Base-by-base conservation (phyloP, 768 basidiomycete species). In the Termitomyces sp. region DNA sequence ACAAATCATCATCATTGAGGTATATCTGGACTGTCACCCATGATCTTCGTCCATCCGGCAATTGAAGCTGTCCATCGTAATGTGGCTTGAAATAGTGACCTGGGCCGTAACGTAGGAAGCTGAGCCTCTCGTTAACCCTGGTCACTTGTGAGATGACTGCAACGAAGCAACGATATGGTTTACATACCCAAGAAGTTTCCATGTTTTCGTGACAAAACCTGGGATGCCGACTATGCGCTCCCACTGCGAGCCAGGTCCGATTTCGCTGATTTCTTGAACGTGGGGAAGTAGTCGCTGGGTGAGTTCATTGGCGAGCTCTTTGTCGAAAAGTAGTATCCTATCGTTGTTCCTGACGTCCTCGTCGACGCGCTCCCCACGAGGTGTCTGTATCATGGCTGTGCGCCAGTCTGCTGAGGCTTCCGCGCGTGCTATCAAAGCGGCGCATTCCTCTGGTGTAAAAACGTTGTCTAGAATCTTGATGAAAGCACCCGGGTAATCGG, bases 21-120 rank as follows among this genome's bases (percentile, higher is more conserved):
- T 82, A 81, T 8, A 82, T 69, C 58, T 80, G 79, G n/a, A 81
- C 51, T 1, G 80, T 83, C 2, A 79, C 75, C 15, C 74, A 71
- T 0, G 76, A 75, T 38, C 70, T 71, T 22, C 76, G 71, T 24
- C 75, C 76, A 50, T 79, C 77, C 0, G 75, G 75, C 7, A 78
- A 71, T 33, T 72, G 65, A 7, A 73, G 64, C 12, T 69, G 69
- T 2, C 75, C 77, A 61, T 81, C 80, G 48, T 73, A 74, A 58
- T 81, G 79, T 4, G 66, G 68, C 45, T 66, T 70, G 69, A 81
- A 81, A 63, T 74, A 81, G 53, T 80, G 70, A 0, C 80, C 79
- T 20, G 74, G 72, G 0, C 78, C 78, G 45, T 81, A 83, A 33
- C 71, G 69, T 20, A 83, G 65, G 66, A 79, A 83, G 56, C 76